Evolutionary conservation across 192 early-diverging fungal genomes (phyloP), one percentile per base, ranked within the genome.

Genomic region (Pilobolus umbonatus): DNA sequence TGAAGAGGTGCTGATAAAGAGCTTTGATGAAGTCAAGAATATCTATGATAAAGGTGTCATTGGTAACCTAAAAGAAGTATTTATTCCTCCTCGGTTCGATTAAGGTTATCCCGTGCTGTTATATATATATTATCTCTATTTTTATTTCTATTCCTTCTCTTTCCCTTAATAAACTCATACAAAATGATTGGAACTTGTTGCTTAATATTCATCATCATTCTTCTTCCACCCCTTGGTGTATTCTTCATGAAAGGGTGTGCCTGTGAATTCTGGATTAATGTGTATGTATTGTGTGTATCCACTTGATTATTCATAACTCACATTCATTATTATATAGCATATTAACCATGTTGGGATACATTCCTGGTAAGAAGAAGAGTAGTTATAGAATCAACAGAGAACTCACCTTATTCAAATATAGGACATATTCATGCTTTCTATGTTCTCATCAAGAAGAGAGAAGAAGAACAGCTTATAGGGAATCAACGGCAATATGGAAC

Each of bases 221-320:
- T 69, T 29, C 64, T 80, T 9, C 78, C 78, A 24, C 78, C 78
- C 50, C 58, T 80, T 14, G 78, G 76, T 55, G 78, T 80, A 35
- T 79, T 80, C 56, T 49, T 80, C 17, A 79, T 79, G 64, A 49
- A 67, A 9, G 78, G 78, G 9, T 73, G 64, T 49, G 47, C 52
- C 42, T 67, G 57, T 10, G 73, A 80, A 48, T 65, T 78, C 52
- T 65, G 62, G 54, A 79, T 80, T 32, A 80, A 80, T 61, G 44
- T 79, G 60, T 67, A 60, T 55, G 65, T 64, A n/a, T 29, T 39
- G 22, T 14, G 25, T 26, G 12, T 24, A 11, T 24, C 9, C 21
- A 6, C 28, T n/a, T n/a, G n/a, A n/a, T n/a, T n/a, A n/a, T n/a
- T n/a, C n/a, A n/a, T n/a, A n/a, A n/a, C n/a, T n/a, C n/a, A n/a